Conservation (phyloP, 148 eudicot genomes). For the Talinum fruticosum region DNA sequence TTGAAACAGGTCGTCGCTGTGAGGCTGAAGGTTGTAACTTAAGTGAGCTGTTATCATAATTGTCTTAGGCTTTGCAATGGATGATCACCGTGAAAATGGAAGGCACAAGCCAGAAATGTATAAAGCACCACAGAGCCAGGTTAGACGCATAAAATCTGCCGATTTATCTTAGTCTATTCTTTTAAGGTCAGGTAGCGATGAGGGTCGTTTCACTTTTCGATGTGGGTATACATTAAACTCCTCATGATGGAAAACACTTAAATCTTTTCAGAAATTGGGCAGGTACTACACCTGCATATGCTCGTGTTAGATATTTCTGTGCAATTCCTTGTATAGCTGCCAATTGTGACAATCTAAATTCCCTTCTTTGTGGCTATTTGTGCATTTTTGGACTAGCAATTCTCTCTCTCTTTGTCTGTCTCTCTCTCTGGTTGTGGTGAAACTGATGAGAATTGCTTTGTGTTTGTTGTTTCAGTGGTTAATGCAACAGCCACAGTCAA, state of each 20-base stretch:
- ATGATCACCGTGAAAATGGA: constrained; percentile 89
- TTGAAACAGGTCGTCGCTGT: constrained; percentile 5
- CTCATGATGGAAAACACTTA: not conserved
- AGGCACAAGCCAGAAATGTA: constrained; percentile 62
- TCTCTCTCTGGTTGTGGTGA: too few relatives aligned
- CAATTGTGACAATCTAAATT: not conserved
- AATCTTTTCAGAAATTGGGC: not conserved
- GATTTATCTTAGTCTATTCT: not conserved
- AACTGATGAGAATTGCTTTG: not conserved
- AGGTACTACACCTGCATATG: not conserved
- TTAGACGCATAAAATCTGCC: constrained; percentile 19
- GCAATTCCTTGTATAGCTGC: not conserved
- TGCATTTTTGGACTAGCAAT: not conserved
- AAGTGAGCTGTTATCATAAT: not conserved
- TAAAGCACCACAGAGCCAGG: constrained; percentile 81
- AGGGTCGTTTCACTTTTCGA: not conserved
- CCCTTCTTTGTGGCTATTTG: not conserved
- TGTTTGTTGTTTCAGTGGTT: constrained; percentile 56
- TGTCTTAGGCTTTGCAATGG: constrained; percentile 43
- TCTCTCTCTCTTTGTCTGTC: too few relatives aligned
- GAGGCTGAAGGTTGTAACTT: constrained; percentile 8
- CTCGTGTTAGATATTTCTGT: not conserved
- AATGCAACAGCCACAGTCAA: constrained; percentile 89
- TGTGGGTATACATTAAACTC: not conserved
- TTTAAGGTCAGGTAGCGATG: not conserved